Evolutionary conservation across 371 early-diverging fungal genomes (phyloP).

Genomic region (Coemansia sp.): DNA sequence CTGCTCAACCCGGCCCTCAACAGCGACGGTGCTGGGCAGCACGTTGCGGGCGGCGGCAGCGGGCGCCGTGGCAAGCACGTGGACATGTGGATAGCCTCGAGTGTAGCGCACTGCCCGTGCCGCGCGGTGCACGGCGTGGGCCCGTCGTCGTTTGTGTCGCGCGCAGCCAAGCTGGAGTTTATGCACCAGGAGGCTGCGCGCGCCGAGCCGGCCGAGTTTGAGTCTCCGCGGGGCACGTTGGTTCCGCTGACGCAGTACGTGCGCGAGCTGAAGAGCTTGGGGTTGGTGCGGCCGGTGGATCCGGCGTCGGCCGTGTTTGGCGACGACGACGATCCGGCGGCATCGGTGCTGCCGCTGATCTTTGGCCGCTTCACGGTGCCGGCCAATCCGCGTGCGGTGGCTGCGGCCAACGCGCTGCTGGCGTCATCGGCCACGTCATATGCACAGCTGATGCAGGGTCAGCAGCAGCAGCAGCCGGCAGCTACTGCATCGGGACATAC

Average conservation of each 20-base stretch:
- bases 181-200: conserved; percentile 1
- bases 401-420: conserved; percentile 37
- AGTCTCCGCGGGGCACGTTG: conserved; percentile 25
- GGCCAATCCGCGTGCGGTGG: conserved; percentile 27
- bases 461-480: background rate
- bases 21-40: background rate
- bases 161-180: conserved; percentile 9
- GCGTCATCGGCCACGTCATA: conserved; percentile 37
- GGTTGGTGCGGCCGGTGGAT: conserved; percentile 40
- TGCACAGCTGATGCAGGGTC: conserved; percentile 15
- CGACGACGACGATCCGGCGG: conserved; percentile 27
- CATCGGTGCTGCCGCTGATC: conserved; percentile 36
- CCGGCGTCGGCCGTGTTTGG: conserved; percentile 19
- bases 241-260: conserved; percentile 36
- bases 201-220: background rate
- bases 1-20: conserved; percentile 8
- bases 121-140: conserved; percentile 41
- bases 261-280: conserved; percentile 24
- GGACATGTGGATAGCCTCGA: conserved; percentile 36
- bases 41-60: background rate
- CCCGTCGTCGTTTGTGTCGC: conserved; percentile 45
- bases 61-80: conserved; percentile 14
- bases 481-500: conserved; percentile 7
- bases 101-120: conserved; percentile 48
- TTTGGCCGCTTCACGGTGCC: conserved; percentile 45